Evolutionary conservation across 2,329 filamentous ascomycete species (phyloP).

Genomic region (Fusarium incarnatum): DNA sequence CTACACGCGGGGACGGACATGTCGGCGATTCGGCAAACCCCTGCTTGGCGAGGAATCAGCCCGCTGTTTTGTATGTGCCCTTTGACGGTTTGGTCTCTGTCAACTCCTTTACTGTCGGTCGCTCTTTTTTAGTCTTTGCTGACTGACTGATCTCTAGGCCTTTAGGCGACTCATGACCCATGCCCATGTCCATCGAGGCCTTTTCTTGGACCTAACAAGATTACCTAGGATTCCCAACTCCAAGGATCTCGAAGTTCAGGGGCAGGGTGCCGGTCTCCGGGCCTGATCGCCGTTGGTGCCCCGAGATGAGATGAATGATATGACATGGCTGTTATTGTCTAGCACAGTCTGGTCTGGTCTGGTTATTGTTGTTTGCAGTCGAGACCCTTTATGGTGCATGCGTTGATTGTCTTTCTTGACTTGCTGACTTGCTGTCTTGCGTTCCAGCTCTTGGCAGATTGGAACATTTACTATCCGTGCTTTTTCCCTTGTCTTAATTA

Average conservation of each 20-base stretch:
- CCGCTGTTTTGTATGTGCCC: constrained; percentile 6
- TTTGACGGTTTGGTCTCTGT: not conserved
- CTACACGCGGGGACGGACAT: constrained; percentile 17
- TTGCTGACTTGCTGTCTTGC: constrained; percentile 22
- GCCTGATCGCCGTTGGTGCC: constrained; percentile 25
- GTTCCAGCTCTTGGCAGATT: constrained; percentile 24
- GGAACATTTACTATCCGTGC: not conserved
- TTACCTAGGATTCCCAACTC: constrained; percentile 26
- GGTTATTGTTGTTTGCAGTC: constrained; percentile 15
- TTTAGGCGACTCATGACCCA: constrained; percentile 31
- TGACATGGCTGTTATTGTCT: constrained; percentile 15
- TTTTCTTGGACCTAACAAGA: constrained; percentile 14
- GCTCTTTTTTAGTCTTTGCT: not conserved
- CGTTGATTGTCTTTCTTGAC: constrained; percentile 5
- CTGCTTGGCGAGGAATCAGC: constrained; percentile 30
- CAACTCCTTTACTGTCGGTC: constrained; percentile 13
- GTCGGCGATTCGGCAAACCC: constrained; percentile 27
- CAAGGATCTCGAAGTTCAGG: constrained; percentile 23
- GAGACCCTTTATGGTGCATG: constrained; percentile 11
- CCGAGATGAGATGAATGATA: constrained; percentile 30
- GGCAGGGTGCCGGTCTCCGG: constrained; percentile 20
- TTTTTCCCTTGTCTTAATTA: not conserved
- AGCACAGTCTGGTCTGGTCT: not conserved
- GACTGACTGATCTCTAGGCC: constrained; percentile 19
- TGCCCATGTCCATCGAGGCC: constrained; percentile 20